Evolutionary conservation across 2,329 filamentous ascomycete genomes (phyloP).

Genomic region (Talaromyces albobiverticillius): DNA sequence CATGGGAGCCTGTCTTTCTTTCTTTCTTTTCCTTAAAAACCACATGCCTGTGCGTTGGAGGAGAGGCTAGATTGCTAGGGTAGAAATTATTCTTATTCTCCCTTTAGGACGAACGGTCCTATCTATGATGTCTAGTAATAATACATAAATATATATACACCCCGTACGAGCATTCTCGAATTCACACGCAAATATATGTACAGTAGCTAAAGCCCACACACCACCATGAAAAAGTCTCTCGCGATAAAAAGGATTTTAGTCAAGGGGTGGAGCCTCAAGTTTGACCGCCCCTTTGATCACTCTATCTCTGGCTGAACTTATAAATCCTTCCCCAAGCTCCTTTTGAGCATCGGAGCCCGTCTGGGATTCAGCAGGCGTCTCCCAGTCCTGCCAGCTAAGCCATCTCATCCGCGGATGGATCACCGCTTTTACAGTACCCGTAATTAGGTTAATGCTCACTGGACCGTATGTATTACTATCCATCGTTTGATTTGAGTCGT

Average conservation of each 20-base stretch:
- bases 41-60: neutral
- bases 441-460: slow-evolving; percentile 70
- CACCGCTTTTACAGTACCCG: slow-evolving; percentile 70
- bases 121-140: slow-evolving; percentile 14
- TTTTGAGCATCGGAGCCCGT: slow-evolving; percentile 23
- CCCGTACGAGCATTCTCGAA: neutral
- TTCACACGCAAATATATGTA: slow-evolving; percentile 13
- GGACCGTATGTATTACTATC: slow-evolving; percentile 94
- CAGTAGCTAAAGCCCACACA: neutral
- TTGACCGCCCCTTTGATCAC: slow-evolving; percentile 37
- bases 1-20: neutral
- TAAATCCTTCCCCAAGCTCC: slow-evolving; percentile 25
- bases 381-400: slow-evolving; percentile 39
- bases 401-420: slow-evolving; percentile 58
- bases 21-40: too few relatives aligned
- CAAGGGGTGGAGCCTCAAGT: slow-evolving; percentile 29
- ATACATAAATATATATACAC: slow-evolving; percentile 20
- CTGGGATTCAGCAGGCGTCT: slow-evolving; percentile 25
- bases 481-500: slow-evolving; percentile 60
- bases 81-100: slow-evolving; percentile 13
- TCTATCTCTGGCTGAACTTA: slow-evolving; percentile 32
- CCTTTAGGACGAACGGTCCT: neutral
- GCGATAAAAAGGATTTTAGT: slow-evolving; percentile 1
- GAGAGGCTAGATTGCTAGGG: neutral
- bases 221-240: too few relatives aligned